These are phyloP conservation scores for Taxillus chinensis DNA, from an alignment of 164 flowering plant genomes.

Conservation along the genomic window DNA sequence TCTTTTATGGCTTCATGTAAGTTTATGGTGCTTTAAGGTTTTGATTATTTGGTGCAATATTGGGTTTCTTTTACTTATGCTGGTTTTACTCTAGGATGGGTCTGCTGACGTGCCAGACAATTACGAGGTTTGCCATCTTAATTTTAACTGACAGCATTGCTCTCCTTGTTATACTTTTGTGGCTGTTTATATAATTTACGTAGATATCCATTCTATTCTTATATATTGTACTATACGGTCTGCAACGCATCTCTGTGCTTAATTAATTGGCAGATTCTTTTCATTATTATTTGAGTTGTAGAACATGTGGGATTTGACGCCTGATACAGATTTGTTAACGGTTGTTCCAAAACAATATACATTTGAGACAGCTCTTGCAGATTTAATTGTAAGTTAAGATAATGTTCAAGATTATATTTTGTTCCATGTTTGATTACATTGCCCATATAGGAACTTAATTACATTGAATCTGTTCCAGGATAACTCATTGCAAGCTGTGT, in stretches of 20 bases:
- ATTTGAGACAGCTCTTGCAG: conserved; percentile 81
- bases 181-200: neutral
- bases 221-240: neutral
- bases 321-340: conserved; percentile 42
- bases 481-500: conserved; percentile 82
- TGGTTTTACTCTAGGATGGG: conserved; percentile 42
- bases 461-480: conserved; percentile 33
- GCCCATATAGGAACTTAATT: too few species aligned
- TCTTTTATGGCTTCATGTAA: conserved; percentile 42
- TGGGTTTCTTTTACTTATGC: neutral
- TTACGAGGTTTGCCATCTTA: conserved; percentile 32
- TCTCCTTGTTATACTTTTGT: neutral
- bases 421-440: neutral
- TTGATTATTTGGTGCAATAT: neutral
- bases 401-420: too few species aligned
- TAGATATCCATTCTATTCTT: neutral
- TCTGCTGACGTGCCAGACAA: conserved; percentile 20
- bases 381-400: conserved; percentile 47
- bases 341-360: conserved; percentile 63
- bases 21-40: conserved; percentile 9
- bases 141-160: neutral
- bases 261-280: neutral
- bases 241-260: neutral
- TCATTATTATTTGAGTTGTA: conserved; percentile 13
- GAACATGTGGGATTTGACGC: conserved; percentile 89